A percentile compares a stretch with the other conserved stretches of the same genome.
Conservation (phyloP, 345 rosid species). For the Syzygium grande region DNA sequence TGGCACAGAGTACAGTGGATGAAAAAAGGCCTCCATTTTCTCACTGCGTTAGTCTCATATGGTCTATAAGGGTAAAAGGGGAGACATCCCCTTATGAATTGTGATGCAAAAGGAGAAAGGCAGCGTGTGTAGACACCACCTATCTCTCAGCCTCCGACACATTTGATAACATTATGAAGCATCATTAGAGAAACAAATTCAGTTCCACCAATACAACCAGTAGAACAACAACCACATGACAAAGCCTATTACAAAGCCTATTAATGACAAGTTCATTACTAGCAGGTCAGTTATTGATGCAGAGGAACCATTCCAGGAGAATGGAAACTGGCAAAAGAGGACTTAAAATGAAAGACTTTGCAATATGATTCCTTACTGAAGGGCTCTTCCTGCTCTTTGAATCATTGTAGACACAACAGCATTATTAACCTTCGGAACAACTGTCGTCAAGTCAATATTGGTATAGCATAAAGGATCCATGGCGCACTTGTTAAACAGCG, state of each 20-base stretch:
- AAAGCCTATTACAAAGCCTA: background rate
- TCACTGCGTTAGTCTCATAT: background rate
- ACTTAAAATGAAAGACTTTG: background rate
- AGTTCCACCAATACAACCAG: background rate
- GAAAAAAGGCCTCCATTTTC: background rate
- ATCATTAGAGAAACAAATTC: background rate
- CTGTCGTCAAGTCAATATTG: constrained; percentile 63
- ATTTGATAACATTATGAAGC: background rate
- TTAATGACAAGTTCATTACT: background rate
- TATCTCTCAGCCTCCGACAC: background rate
- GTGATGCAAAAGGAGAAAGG: background rate
- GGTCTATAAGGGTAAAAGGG: background rate
- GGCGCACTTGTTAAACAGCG: constrained; percentile 71
- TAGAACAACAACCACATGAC: background rate
- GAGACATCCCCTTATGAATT: background rate
- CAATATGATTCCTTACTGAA: constrained; percentile 34
- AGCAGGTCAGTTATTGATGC: background rate
- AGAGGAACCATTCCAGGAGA: background rate
- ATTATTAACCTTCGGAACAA: constrained; percentile 54
- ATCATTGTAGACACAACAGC: constrained; percentile 75
- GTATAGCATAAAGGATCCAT: constrained; percentile 78
- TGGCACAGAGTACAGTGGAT: background rate
- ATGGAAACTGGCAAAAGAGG: background rate
- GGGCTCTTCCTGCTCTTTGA: constrained; percentile 77
- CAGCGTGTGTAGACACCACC: background rate